Percentiles rank a stretch among this genome's conserved stretches.
These are phyloP conservation scores for Pyrenopolyporus hunteri DNA, from an alignment of 495 filamentous ascomycete genomes.

Conservation along the genomic window DNA sequence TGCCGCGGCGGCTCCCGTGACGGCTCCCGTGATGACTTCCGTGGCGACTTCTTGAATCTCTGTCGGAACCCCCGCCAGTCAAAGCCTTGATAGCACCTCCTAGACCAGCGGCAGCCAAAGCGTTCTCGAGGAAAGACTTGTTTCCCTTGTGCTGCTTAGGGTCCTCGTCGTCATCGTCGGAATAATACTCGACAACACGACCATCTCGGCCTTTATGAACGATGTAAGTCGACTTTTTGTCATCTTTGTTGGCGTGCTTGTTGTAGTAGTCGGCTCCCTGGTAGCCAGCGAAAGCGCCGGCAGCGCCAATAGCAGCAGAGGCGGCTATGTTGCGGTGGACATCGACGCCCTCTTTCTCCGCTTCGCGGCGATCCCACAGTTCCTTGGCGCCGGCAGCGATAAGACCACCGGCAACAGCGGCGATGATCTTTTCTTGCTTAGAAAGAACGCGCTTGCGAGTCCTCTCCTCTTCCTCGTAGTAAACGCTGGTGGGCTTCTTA, in stretches of 20 bases:
- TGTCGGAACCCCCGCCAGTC: slow-evolving; percentile 57
- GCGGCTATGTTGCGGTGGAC: slow-evolving; percentile 58
- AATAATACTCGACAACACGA: slow-evolving; percentile 54
- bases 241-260: slow-evolving; percentile 55
- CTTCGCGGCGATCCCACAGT: slow-evolving; percentile 60
- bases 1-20: slow-evolving; percentile 57
- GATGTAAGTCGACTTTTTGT: slow-evolving; percentile 50
- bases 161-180: slow-evolving; percentile 60
- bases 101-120: slow-evolving; percentile 69
- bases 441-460: slow-evolving; percentile 54
- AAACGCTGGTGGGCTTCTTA: slow-evolving; percentile 44
- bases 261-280: slow-evolving; percentile 61
- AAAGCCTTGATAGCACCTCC: slow-evolving; percentile 65
- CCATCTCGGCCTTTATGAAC: slow-evolving; percentile 53
- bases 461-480: slow-evolving; percentile 54
- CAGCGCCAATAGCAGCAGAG: slow-evolving; percentile 60
- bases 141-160: slow-evolving; percentile 57
- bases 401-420: slow-evolving; percentile 58
- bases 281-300: slow-evolving; percentile 61
- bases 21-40: slow-evolving; percentile 57
- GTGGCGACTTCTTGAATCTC: slow-evolving; percentile 56
- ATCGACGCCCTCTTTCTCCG: slow-evolving; percentile 49
- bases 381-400: slow-evolving; percentile 62
- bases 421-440: slow-evolving; percentile 65
- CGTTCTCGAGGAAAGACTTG: slow-evolving; percentile 77